Evolutionary conservation across 176 grass and related monocot species (phyloP), one percentile per base, ranked within the genome.

Genomic region (Urochloa ruziziensis): DNA sequence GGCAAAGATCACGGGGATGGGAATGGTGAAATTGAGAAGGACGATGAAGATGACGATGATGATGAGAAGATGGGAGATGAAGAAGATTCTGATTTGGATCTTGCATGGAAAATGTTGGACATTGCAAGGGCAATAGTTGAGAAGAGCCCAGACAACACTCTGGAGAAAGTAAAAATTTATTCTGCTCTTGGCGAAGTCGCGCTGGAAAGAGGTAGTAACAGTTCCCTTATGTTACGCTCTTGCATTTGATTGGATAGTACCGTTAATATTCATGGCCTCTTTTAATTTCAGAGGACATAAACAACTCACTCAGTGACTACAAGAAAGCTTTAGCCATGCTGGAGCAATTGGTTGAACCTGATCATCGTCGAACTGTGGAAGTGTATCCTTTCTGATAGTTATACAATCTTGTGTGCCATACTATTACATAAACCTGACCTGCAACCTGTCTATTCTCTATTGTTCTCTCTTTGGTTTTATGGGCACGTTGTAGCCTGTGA

Each of bases 1-100:
- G 83, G 39, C 39, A 91, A 91, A 79, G 87, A 90, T 89, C 69
- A 88, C 17, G 83, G 84, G 74, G 72, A 91, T 67, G 91, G 47
- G 18, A 85, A 86, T 42, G 73, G 73, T 80, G 91, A 81, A 58
- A 76, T 30, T 81, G 93, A 90, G 89, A 92, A 80, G 62, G 95
- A 93, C 70, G 96, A 90, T n/a, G 85, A 81, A 5, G 91, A 88
- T 62, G 91, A 69, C 23, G 88, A 91, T 19, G 91, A 86, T 51
- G 85, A 89, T 61, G 96, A 94, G 73, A 64, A 78, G 37, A 85
- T 62, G 43, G 89, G 86, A 81, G 91, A 98, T 82, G 95, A 98
- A 85, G 96, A 98, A 30, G 96, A 98, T 67, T 94, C 93, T 80
- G 96, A 99, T 87, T 68, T 99, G 85, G 96, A 99, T 84, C 96